Evolutionary conservation across 345 rosid species (phyloP), one percentile per base, ranked within the genome.

Genomic region (Eucalyptus globulus): DNA sequence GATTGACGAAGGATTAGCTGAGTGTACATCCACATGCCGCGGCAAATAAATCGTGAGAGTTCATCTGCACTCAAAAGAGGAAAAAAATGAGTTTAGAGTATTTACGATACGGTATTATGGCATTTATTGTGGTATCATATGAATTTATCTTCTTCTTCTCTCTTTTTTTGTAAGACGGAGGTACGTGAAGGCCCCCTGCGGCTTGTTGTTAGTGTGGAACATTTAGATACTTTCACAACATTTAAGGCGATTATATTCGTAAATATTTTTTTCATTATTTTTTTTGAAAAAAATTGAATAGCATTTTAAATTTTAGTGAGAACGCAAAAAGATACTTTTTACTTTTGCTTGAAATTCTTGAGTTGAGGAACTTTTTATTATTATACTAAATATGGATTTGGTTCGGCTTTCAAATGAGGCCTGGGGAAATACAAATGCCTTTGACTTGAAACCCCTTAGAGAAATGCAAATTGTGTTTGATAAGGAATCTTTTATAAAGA

Each of bases 341-440:
- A 14, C 22, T 16, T 31, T 67, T 4, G 11, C 80, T 67, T 0
- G 0, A 53, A 19, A 53, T 1, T 53, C 58, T 53, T 21, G 58
- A 53, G 26, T 21, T 8, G 4, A 19, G 26, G 11, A 19, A 5
- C 26, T 8, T 0, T 53, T 53, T 8, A 53, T 19, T 53, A 21
- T 21, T 19, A 53, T 53, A 21, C 5, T 0, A 8, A 53, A 11
- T 11, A 53, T 53, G 58, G 58, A 19, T 53, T 53, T 53, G 26
- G 58, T 53, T 21, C 2, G 5, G 11, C 0, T 53, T 53, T 53
- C 0, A 53, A 53, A 53, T 53, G 26, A 53, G 26, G 26, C 11
- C 0, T 8, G 0, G 26, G n/a, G 26, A 53, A 53, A 53, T 19
- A 53, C 24, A 53, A 53, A 21, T 53, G 26, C 58, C 26, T 53